Conservation (phyloP, 768 basidiomycete species). For the Termitomyces bulborhizus region DNA sequence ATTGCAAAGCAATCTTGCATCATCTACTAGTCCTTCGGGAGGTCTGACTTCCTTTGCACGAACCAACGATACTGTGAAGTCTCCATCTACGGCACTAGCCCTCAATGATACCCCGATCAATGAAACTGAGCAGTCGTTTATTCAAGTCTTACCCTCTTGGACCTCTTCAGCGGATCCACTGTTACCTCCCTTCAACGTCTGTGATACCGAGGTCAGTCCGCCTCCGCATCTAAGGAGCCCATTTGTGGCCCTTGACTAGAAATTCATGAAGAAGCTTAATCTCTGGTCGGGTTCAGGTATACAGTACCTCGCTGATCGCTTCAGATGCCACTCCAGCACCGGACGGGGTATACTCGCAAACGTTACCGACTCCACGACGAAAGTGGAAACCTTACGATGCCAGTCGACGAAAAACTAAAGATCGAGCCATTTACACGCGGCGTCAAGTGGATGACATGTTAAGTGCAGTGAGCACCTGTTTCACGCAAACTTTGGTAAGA, state of each 20-base stretch:
- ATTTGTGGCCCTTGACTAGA: neutral
- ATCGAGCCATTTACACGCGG: neutral
- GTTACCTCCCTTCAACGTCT: too few species aligned
- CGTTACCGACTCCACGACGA: neutral
- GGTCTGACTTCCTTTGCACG: neutral
- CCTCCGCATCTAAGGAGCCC: too few species aligned
- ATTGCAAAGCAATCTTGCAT: neutral
- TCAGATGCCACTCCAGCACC: neutral
- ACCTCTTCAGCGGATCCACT: neutral
- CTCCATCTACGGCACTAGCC: neutral
- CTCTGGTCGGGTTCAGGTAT: neutral
- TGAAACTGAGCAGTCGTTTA: neutral
- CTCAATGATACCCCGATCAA: neutral
- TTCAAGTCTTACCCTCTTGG: neutral
- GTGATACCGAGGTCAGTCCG: neutral
- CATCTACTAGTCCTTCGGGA: neutral
- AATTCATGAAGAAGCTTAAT: neutral
- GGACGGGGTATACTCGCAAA: neutral
- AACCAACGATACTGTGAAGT: too few species aligned
- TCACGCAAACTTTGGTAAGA: neutral
- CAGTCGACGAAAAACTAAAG: neutral
- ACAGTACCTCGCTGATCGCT: neutral
- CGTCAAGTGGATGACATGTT: conserved; percentile 1
- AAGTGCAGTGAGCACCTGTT: neutral
- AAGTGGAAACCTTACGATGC: neutral